A percentile compares a stretch with the other conserved stretches of the same genome.
Conservation (phyloP, 345 rosid genomes). For the Brassica cretica region DNA sequence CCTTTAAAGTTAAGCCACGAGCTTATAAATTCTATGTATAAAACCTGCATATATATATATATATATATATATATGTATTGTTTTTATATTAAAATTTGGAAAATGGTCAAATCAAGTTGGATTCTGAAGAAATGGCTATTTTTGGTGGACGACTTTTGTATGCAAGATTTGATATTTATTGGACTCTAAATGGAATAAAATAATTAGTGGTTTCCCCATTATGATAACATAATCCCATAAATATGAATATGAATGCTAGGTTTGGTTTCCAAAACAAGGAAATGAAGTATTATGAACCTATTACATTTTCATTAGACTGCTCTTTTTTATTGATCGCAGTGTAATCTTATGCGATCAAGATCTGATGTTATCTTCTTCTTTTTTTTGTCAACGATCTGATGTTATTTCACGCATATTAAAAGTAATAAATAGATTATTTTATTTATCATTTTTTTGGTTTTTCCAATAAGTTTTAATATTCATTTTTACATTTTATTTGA, state of each 20-base stretch:
- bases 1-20: not conserved
- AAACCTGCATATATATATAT: not conserved
- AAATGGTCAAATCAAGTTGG: slow-evolving; percentile 23
- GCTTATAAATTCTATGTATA: not conserved
- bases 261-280: not conserved
- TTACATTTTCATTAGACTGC: not conserved
- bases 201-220: not conserved
- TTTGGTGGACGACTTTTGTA: not conserved
- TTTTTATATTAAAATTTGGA: not conserved
- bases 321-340: not conserved
- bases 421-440: too few species aligned
- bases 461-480: too few species aligned
- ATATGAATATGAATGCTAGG: not conserved
- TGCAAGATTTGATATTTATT: not conserved
- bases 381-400: too few species aligned
- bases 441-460: too few species aligned
- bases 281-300: not conserved
- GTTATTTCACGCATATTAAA: too few species aligned
- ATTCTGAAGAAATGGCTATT: not conserved
- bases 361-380: not conserved
- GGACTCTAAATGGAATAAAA: not conserved
- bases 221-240: not conserved
- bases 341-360: not conserved
- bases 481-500: too few species aligned
- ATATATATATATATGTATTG: not conserved